These are phyloP conservation scores for Microsporum audouinii DNA, from an alignment of 2,329 filamentous ascomycete genomes.

Conservation along the genomic window DNA sequence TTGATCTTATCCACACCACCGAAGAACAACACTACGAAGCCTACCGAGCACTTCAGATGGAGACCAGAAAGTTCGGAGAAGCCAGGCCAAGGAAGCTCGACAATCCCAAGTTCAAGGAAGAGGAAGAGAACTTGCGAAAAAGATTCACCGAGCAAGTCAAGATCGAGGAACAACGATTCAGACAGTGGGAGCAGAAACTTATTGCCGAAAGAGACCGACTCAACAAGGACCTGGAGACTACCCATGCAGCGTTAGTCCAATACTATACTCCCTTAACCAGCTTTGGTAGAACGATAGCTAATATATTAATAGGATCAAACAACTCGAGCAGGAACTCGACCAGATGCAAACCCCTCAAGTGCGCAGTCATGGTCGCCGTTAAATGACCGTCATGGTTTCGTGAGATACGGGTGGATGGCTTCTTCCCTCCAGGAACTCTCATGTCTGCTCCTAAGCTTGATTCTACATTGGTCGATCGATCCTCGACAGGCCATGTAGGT, in stretches of 20 bases:
- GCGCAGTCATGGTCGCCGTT: conserved; percentile 86
- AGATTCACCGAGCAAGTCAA: conserved; percentile 99
- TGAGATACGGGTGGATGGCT: conserved; percentile 4
- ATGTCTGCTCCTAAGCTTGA: conserved; percentile 1
- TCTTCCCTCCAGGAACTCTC: background rate
- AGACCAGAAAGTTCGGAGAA: conserved; percentile 98
- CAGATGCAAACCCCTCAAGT: conserved; percentile 80
- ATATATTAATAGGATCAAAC: conserved; percentile 36
- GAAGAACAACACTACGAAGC: conserved; percentile 99
- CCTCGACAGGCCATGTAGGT: background rate
- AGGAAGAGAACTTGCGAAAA: conserved; percentile 96
- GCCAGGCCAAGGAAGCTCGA: conserved; percentile 93
- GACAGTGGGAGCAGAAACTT: conserved; percentile 99
- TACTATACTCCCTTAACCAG: background rate
- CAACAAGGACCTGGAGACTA: conserved; percentile 99
- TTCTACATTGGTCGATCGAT: background rate
- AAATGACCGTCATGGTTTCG: conserved; percentile 27
- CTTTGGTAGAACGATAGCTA: conserved; percentile 15
- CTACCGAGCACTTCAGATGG: conserved; percentile 98
- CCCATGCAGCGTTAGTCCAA: conserved; percentile 59
- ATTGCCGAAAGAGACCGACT: conserved; percentile 96
- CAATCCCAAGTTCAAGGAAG: conserved; percentile 99
- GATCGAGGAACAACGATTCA: conserved; percentile 98
- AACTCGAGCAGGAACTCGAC: conserved; percentile 75
- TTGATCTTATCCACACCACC: conserved; percentile 98